Evolutionary conservation across 208 protist species (phyloP).

Genomic region (Eutreptiella sp.): DNA sequence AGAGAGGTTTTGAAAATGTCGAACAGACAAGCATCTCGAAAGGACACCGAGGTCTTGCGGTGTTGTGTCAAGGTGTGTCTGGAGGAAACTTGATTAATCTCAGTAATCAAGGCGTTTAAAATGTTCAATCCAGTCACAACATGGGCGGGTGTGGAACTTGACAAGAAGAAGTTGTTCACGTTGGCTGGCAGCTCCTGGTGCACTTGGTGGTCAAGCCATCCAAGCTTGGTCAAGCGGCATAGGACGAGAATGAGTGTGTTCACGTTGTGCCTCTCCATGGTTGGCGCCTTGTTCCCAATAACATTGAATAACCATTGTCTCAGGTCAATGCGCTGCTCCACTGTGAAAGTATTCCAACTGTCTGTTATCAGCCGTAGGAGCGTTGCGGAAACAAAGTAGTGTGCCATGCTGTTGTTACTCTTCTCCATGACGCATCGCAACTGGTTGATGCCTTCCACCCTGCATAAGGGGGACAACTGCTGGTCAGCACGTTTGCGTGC

Average conservation of each 20-base stretch:
- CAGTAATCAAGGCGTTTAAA: constrained; percentile 24
- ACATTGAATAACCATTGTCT: constrained; percentile 11
- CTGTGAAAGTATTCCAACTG: constrained; percentile 28
- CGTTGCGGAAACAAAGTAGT: constrained; percentile 15
- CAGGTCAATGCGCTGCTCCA: constrained; percentile 11
- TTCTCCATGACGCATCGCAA: constrained; percentile 17
- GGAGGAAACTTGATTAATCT: constrained; percentile 25
- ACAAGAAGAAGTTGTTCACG: constrained; percentile 34
- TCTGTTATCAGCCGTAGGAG: constrained; percentile 25
- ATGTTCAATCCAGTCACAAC: constrained; percentile 14
- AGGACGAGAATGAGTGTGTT: constrained; percentile 3
- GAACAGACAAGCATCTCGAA: constrained; percentile 36
- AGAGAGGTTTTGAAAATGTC: constrained; percentile 9
- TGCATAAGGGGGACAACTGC: constrained; percentile 6
- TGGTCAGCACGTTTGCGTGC: not conserved
- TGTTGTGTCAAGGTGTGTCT: constrained; percentile 43
- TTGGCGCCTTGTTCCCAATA: constrained; percentile 9
- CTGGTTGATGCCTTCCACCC: not conserved
- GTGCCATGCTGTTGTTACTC: constrained; percentile 2
- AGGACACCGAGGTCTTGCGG: constrained; percentile 51
- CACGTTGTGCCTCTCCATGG: not conserved
- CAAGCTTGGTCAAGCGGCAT: constrained; percentile 30
- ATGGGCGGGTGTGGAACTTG: not conserved
- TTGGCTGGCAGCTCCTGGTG: constrained; percentile 22
- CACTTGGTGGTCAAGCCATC: constrained; percentile 32